A percentile compares a stretch with the other conserved stretches of the same genome.
phyloP scores from a whole-genome alignment of 352 stramenopile genomes.

The Globisporangium takayamanum region DNA sequence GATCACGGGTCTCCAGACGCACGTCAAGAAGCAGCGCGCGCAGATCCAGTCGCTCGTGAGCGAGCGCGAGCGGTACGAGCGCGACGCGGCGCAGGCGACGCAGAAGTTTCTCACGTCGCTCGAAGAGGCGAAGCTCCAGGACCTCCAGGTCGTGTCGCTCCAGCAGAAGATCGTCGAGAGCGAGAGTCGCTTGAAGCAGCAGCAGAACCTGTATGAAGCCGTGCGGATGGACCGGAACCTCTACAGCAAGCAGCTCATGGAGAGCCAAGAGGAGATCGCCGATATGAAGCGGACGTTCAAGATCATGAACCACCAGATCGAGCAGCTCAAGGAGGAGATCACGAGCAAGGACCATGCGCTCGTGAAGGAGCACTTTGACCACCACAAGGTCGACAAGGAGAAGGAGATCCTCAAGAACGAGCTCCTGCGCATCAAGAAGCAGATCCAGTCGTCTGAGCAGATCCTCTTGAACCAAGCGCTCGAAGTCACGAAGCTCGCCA shows the following conservation, averaged over 20 bases:
- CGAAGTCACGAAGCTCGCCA: conserved; percentile 68
- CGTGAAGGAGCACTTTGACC: conserved; percentile 92
- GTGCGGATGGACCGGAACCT: conserved; percentile 90
- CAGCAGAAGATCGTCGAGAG: conserved; percentile 75
- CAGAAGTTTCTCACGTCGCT: conserved; percentile 81
- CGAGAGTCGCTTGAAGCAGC: conserved; percentile 86
- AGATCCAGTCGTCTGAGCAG: conserved; percentile 85
- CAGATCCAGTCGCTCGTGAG: conserved; percentile 81
- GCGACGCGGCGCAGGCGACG: conserved; percentile 69
- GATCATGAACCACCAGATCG: conserved; percentile 90
- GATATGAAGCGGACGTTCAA: conserved; percentile 90
- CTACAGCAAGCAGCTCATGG: conserved; percentile 92
- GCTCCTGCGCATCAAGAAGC: conserved; percentile 87
- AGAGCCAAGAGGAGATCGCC: conserved; percentile 87
- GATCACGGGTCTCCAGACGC: conserved; percentile 73
- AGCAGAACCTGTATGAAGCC: conserved; percentile 92
- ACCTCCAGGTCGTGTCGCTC: conserved; percentile 61
- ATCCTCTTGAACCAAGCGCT: conserved; percentile 87
- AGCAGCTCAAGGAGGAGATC: conserved; percentile 91
- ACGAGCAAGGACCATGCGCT: conserved; percentile 88
- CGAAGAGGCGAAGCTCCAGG: conserved; percentile 74
- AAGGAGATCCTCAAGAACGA: conserved; percentile 89
- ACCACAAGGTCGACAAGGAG: conserved; percentile 93
- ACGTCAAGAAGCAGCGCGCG: conserved; percentile 72
- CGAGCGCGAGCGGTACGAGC: conserved; percentile 87